These are phyloP conservation scores for Serendipita sp. DNA, from an alignment of 768 basidiomycete species.

Conservation along the genomic window DNA sequence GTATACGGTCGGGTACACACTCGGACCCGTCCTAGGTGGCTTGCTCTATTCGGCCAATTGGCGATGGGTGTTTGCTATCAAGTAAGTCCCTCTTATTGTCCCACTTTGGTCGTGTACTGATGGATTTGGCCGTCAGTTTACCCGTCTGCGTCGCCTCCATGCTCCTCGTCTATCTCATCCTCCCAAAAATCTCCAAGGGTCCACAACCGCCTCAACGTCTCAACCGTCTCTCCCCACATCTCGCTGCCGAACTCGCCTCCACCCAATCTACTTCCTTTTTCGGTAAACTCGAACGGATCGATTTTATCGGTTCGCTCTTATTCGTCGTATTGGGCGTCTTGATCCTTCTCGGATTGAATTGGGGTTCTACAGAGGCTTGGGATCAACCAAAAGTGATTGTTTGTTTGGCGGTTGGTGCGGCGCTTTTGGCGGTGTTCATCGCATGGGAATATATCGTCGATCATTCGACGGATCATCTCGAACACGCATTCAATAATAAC, in stretches of 20 bases:
- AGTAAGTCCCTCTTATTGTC: no score
- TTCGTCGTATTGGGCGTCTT: slow-evolving; percentile 28
- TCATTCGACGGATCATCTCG: slow-evolving; percentile 7
- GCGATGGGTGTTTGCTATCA: slow-evolving; percentile 44
- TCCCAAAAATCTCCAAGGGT: no score
- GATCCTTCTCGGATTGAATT: slow-evolving; percentile 33
- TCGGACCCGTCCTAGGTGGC: slow-evolving; percentile 33
- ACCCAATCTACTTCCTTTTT: no score
- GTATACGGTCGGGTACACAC: no score
- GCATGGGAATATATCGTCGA: slow-evolving; percentile 30
- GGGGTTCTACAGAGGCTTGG: slow-evolving; percentile 31
- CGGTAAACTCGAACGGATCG: no score
- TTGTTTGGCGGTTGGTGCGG: slow-evolving; percentile 28
- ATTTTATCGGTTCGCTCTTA: no score
- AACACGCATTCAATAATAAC: no score
- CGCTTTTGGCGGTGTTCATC: slow-evolving; percentile 26
- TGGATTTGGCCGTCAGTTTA: slow-evolving; percentile 18
- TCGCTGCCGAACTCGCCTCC: no score
- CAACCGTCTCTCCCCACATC: slow-evolving; percentile 11
- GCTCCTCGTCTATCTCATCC: slow-evolving; percentile 25
- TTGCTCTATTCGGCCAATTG: no score
- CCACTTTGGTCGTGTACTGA: no score
- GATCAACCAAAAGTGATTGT: slow-evolving; percentile 28
- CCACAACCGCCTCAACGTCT: no score
- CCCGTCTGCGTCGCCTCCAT: slow-evolving; percentile 24